These are phyloP conservation scores for Mycogone perniciosa DNA, from an alignment of 2,329 filamentous ascomycete species.

Conservation along the genomic window DNA sequence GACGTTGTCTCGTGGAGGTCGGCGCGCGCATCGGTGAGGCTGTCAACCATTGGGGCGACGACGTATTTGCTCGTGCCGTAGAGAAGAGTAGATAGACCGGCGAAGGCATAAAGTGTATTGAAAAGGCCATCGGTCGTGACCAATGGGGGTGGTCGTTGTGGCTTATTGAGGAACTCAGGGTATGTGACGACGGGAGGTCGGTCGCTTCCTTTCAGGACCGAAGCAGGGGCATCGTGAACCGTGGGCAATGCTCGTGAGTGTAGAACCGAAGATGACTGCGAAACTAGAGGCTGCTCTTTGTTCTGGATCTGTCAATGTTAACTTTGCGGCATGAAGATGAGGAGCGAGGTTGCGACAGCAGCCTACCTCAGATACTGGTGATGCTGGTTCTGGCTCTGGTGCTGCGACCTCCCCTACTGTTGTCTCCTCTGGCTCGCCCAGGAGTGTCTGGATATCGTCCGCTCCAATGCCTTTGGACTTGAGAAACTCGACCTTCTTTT, in stretches of 20 bases:
- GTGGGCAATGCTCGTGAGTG: slow-evolving; percentile 6
- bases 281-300: background rate
- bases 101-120: slow-evolving; percentile 53
- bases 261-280: background rate
- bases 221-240: slow-evolving; percentile 17
- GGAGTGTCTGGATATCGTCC: slow-evolving; percentile 61
- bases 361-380: no score
- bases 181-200: slow-evolving; percentile 61
- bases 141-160: slow-evolving; percentile 51
- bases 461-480: slow-evolving; percentile 66
- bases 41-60: slow-evolving; percentile 54
- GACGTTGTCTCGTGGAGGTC: slow-evolving; percentile 47
- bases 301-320: background rate
- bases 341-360: no score
- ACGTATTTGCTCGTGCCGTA: slow-evolving; percentile 68
- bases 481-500: slow-evolving; percentile 71
- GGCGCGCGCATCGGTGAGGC: slow-evolving; percentile 44
- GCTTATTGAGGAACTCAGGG: slow-evolving; percentile 59
- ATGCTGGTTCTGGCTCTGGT: no score
- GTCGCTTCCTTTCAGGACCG: slow-evolving; percentile 27
- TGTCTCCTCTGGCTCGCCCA: slow-evolving; percentile 31
- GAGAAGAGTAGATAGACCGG: slow-evolving; percentile 53
- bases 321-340: no score
- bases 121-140: slow-evolving; percentile 54
- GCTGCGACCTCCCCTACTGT: background rate